A percentile compares a stretch with the other conserved stretches of the same genome.
Conservation (phyloP, 2,329 filamentous ascomycete species). For the Stachybotrys chartarum region DNA sequence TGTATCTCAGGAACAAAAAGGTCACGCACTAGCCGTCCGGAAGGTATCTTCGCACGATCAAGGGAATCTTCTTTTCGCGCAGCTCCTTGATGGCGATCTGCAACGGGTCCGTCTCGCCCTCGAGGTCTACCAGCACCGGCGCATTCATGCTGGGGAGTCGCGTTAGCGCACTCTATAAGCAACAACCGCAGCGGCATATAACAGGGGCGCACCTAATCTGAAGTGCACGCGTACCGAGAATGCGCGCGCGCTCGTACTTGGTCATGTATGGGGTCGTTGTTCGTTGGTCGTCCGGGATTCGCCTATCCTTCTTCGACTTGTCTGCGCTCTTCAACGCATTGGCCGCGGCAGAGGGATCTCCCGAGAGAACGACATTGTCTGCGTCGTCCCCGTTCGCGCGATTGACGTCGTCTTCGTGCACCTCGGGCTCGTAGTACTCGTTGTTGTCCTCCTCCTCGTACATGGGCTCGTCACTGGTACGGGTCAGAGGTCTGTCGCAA, state of each 20-base stretch:
- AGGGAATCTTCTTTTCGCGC: constrained; percentile 95
- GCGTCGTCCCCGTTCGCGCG: constrained; percentile 47
- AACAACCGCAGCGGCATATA: not conserved
- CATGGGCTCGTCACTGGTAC: constrained; percentile 56
- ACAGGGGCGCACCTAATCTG: constrained; percentile 80
- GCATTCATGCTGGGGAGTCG: constrained; percentile 74
- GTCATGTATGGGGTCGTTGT: constrained; percentile 98
- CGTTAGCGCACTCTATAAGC: constrained; percentile 7
- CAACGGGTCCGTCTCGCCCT: constrained; percentile 94
- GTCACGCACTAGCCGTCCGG: constrained; percentile 84
- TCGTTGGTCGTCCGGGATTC: constrained; percentile 80
- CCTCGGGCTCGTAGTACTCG: constrained; percentile 50
- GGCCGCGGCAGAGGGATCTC: constrained; percentile 54
- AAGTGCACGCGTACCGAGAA: constrained; percentile 84
- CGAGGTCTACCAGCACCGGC: constrained; percentile 89
- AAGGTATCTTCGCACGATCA: constrained; percentile 91
- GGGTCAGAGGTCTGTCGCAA: not conserved
- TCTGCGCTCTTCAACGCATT: constrained; percentile 45
- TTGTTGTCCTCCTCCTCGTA: constrained; percentile 64
- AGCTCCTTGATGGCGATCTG: constrained; percentile 98
- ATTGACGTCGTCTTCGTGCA: constrained; percentile 44
- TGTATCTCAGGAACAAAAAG: not conserved
- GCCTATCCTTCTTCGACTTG: constrained; percentile 67
- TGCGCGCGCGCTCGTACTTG: constrained; percentile 93
- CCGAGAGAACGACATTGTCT: constrained; percentile 52